These are phyloP conservation scores for Phalaenopsis hybrid DNA, from an alignment of 116 monocot genomes.

Conservation along the genomic window DNA sequence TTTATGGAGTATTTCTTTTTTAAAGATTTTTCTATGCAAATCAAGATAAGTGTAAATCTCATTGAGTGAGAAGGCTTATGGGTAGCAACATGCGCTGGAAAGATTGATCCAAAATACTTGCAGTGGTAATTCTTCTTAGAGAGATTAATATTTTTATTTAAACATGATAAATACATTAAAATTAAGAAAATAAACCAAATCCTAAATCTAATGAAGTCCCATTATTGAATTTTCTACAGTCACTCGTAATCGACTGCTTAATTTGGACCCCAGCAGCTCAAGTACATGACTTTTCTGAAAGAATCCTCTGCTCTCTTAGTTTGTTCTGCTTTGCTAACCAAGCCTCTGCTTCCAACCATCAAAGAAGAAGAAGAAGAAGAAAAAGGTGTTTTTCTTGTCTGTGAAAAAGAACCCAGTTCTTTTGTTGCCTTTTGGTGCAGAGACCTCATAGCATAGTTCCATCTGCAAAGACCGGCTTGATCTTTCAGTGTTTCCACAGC, in stretches of 20 bases:
- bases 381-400: neutral
- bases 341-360: neutral
- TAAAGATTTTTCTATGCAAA: no score
- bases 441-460: constrained; percentile 46
- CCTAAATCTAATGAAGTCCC: no score
- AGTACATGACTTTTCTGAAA: constrained; percentile 13
- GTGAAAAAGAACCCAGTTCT: constrained; percentile 6
- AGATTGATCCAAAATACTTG: no score
- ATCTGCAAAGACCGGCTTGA: constrained; percentile 50
- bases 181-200: no score
- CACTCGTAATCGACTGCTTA: neutral
- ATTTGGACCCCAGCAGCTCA: constrained; percentile 31
- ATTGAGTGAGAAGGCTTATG: no score
- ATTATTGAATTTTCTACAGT: no score
- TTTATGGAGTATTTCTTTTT: no score
- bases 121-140: no score
- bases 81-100: no score
- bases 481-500: constrained; percentile 59
- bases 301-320: constrained; percentile 15
- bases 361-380: constrained; percentile 2
- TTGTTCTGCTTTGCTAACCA: neutral
- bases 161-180: no score
- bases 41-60: no score
- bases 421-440: constrained; percentile 37
- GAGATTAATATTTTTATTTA: no score